These are phyloP conservation scores for Cucumis cinereus DNA, from an alignment of 306 rosid genomes.

Conservation along the genomic window DNA sequence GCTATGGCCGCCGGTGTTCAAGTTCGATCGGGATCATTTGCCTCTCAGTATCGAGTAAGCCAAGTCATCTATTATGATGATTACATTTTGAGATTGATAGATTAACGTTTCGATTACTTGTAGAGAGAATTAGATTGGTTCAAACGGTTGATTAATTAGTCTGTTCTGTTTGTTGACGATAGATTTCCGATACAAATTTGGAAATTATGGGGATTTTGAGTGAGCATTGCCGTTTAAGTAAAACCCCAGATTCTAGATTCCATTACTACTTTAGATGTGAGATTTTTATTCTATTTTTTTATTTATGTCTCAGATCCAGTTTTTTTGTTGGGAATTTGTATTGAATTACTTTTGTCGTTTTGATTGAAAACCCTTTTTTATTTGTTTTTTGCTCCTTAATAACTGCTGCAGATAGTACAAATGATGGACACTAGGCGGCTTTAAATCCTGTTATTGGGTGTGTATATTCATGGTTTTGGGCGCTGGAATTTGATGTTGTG, in stretches of 20 bases:
- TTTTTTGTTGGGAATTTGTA: not conserved
- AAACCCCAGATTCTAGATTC: not conserved
- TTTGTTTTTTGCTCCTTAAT: not conserved
- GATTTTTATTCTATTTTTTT: not conserved
- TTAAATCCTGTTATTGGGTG: not conserved
- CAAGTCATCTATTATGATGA: not conserved
- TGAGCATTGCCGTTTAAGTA: not conserved
- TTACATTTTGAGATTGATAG: not conserved
- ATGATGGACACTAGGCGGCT: not conserved
- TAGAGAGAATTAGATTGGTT: not conserved
- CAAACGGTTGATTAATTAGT: not conserved
- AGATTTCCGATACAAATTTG: not conserved
- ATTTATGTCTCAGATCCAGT: not conserved
- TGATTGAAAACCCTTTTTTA: not conserved
- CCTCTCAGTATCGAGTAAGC: not conserved
- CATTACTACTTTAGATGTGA: not conserved
- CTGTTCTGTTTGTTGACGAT: not conserved
- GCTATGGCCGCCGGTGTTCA: not conserved
- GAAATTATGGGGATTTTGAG: not conserved
- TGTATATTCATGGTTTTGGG: not conserved
- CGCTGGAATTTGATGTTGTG: not conserved
- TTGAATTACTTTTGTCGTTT: not conserved
- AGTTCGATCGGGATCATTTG: not conserved
- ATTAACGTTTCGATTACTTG: not conserved
- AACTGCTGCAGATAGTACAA: not conserved